phyloP scores from a whole-genome alignment of 2,329 filamentous ascomycete genomes.

The Talaromyces sp. region DNA sequence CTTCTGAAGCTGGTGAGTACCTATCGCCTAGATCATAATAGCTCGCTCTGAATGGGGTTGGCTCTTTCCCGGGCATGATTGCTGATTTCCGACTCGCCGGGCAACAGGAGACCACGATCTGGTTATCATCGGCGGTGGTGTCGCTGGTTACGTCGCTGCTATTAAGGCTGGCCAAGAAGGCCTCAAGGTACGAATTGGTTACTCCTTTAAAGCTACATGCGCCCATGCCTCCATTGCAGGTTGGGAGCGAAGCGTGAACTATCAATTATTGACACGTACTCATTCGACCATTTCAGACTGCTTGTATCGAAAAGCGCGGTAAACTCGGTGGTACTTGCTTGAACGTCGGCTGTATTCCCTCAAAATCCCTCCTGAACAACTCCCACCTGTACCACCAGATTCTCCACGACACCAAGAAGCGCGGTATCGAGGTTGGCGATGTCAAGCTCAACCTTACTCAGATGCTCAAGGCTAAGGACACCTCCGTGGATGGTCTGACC shows the following conservation, averaged over 20 bases:
- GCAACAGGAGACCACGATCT: conserved; percentile 86
- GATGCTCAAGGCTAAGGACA: conserved; percentile 99
- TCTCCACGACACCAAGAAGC: conserved; percentile 93
- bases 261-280: conserved; percentile 8
- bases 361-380: conserved; percentile 99
- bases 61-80: conserved; percentile 24
- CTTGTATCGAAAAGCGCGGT: conserved; percentile 98
- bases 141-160: conserved; percentile 96
- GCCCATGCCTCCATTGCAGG: background rate
- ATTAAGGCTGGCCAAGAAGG: conserved; percentile 99
- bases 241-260: background rate
- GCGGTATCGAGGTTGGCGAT: conserved; percentile 95
- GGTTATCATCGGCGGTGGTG: conserved; percentile 96
- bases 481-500: conserved; percentile 82
- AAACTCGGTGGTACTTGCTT: conserved; percentile 93
- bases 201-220: too few relatives aligned
- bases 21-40: background rate
- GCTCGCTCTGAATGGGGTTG: conserved; percentile 8
- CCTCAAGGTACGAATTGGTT: conserved; percentile 70
- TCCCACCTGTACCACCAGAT: conserved; percentile 97
- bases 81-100: conserved; percentile 22
- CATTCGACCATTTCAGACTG: conserved; percentile 61
- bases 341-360: conserved; percentile 99
- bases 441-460: conserved; percentile 92
- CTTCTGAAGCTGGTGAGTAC: conserved; percentile 53